Conservation (phyloP, 768 basidiomycete species). For the Pleurotus giganteus region DNA sequence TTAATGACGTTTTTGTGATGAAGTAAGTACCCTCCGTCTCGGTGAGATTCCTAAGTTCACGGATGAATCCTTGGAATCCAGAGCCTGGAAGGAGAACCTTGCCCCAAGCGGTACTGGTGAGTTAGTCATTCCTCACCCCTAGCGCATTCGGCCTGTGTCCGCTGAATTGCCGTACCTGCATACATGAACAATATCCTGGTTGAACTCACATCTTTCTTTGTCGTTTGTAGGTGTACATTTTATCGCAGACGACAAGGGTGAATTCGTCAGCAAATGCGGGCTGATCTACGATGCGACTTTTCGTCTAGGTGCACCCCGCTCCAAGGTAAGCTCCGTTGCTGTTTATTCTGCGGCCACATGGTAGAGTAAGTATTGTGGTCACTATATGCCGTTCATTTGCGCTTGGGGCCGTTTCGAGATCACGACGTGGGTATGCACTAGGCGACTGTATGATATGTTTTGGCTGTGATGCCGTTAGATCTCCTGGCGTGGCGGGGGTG, state of each 20-base stretch:
- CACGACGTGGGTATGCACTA: no score
- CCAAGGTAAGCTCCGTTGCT: conserved; percentile 43
- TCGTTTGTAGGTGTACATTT: conserved; percentile 47
- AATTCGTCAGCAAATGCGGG: conserved; percentile 52
- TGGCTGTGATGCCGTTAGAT: no score
- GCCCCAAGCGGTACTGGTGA: conserved; percentile 55
- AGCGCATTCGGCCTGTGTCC: no score
- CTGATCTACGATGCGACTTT: conserved; percentile 60
- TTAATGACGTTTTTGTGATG: conserved; percentile 79
- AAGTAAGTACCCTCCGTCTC: conserved; percentile 32
- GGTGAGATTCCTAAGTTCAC: background rate
- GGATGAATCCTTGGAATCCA: conserved; percentile 18
- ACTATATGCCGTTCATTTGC: background rate
- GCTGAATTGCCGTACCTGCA: no score
- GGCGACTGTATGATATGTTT: no score
- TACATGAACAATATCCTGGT: no score
- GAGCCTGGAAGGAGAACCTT: conserved; percentile 67
- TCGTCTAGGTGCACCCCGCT: conserved; percentile 64
- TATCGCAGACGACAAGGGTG: conserved; percentile 67
- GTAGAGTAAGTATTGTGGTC: background rate
- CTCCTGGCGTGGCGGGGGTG: no score
- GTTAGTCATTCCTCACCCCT: no score
- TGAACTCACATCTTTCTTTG: background rate
- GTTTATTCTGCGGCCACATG: background rate
- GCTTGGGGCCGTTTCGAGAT: no score